Conservation (phyloP, 2,329 filamentous ascomycete species). For the Bipolaris cookei region DNA sequence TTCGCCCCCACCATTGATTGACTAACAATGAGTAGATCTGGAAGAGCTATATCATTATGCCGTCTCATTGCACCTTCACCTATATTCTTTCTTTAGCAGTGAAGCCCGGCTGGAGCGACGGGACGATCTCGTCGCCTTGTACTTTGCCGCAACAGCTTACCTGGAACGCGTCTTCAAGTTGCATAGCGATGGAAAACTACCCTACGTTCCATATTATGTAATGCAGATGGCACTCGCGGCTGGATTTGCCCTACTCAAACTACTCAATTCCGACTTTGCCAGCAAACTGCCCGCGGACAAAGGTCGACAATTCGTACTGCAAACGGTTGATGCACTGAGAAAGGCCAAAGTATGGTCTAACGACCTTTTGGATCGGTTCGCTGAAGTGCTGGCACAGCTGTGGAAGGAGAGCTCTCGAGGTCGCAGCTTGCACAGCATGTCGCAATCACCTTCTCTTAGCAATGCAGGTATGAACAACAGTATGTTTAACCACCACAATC, state of each 20-base stretch:
- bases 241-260: slow-evolving; percentile 76
- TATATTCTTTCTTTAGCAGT: slow-evolving; percentile 82
- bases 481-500: slow-evolving; percentile 41
- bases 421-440: slow-evolving; percentile 46
- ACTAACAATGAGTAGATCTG: slow-evolving; percentile 49
- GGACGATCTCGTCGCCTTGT: slow-evolving; percentile 76
- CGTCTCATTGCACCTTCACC: slow-evolving; percentile 74
- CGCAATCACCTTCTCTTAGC: slow-evolving; percentile 46
- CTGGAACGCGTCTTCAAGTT: slow-evolving; percentile 66
- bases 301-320: slow-evolving; percentile 71
- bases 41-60: slow-evolving; percentile 71
- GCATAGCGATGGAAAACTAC: slow-evolving; percentile 62
- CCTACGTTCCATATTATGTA: slow-evolving; percentile 75
- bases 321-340: slow-evolving; percentile 72
- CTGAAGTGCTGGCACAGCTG: slow-evolving; percentile 85
- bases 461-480: slow-evolving; percentile 39
- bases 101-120: slow-evolving; percentile 64
- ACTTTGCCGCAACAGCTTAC: slow-evolving; percentile 73
- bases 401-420: slow-evolving; percentile 68
- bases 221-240: slow-evolving; percentile 86
- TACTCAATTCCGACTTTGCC: slow-evolving; percentile 77
- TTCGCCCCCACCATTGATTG: background rate
- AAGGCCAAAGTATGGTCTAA: slow-evolving; percentile 77
- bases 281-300: slow-evolving; percentile 68
- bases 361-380: slow-evolving; percentile 78